phyloP scores from a whole-genome alignment of 257 asterid species.

The Fraxinus americana region DNA sequence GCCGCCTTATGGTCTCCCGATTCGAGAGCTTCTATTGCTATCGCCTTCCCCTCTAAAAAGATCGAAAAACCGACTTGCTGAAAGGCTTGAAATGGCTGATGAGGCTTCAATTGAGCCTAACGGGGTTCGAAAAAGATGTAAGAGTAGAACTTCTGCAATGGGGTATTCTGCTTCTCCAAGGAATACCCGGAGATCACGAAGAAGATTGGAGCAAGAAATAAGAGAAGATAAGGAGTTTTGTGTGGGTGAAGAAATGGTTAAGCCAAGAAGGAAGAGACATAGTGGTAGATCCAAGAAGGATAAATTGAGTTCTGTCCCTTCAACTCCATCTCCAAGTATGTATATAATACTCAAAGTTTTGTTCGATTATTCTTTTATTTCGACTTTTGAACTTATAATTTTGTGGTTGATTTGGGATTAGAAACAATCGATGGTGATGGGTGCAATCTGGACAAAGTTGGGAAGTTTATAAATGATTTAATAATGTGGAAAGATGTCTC shows the following conservation, averaged over 20 bases:
- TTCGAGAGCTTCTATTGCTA: slow-evolving; percentile 61
- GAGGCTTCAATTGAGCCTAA: slow-evolving; percentile 48
- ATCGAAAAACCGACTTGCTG: slow-evolving; percentile 52
- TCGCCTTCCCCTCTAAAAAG: slow-evolving; percentile 71
- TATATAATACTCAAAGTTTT: slow-evolving; percentile 28
- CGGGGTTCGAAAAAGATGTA: slow-evolving; percentile 51
- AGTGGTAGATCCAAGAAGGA: slow-evolving; percentile 56
- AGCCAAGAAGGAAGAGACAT: slow-evolving; percentile 70
- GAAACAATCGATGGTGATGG: slow-evolving; percentile 45
- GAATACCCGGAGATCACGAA: slow-evolving; percentile 55
- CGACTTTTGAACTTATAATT: not conserved
- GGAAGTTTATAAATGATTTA: slow-evolving; percentile 53
- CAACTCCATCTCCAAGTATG: slow-evolving; percentile 58
- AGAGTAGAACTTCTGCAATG: slow-evolving; percentile 38
- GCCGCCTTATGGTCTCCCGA: slow-evolving; percentile 59
- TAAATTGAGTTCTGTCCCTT: slow-evolving; percentile 42
- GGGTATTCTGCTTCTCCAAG: slow-evolving; percentile 60
- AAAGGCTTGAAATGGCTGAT: slow-evolving; percentile 50
- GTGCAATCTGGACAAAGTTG: slow-evolving; percentile 53
- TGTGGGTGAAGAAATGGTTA: slow-evolving; percentile 59
- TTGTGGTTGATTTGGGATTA: slow-evolving; percentile 17
- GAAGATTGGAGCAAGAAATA: slow-evolving; percentile 63
- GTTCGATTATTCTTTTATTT: not conserved
- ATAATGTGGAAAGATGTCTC: slow-evolving; percentile 94
- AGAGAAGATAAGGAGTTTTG: slow-evolving; percentile 68